Evolutionary conservation across 495 filamentous ascomycete species (phyloP), one percentile per base, ranked within the genome.

Genomic region (Penicillium nucicola): DNA sequence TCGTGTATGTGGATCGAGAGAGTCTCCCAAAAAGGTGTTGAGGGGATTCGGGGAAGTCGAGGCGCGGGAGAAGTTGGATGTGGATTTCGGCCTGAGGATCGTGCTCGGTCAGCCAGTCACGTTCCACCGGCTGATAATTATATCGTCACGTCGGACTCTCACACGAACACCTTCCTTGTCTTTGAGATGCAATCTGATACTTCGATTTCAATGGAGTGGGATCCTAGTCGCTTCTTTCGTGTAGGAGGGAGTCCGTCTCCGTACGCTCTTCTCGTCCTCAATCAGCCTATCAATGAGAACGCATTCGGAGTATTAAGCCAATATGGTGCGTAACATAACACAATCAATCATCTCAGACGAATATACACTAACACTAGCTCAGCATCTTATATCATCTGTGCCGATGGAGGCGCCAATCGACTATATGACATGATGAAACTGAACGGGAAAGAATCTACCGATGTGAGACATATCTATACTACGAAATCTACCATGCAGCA

Each of bases 381-480:
- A 88, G 84, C 85, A 40, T 65, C 64, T 15, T 72, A 77, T 32
- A 79, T 74, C 6, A 68, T 96, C 42, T 93, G 88, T 55, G 93
- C 90, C 20, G 93, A 98, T 74, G 93, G 93, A 31, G 93, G 89
- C 19, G 90, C 91, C 37, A 97, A 98, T 68, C 76, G 78, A 11
- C 76, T 96, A 28, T 82, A 85, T 53, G 83, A 91, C 25, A 60
- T 69, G 58, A 61, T 68, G 55, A 65, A 69, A 56, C 42, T 30
- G 7, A 56, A 53, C 12, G 63, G 52, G 9, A 55, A 53, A 32
- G 67, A 76, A 58, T 55, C 41, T 37, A 62, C 46, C 17, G 69
- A 65, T 63, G 79, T 82, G 70, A 59, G 68, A 31, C 13, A 36
- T 32, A 25, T 38, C 31, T 30, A 19, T 31, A 14, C 25, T 28